Evolutionary conservation across 305 asterid species (phyloP), one percentile per base, ranked within the genome.

Genomic region (Plantago lanceolata): DNA sequence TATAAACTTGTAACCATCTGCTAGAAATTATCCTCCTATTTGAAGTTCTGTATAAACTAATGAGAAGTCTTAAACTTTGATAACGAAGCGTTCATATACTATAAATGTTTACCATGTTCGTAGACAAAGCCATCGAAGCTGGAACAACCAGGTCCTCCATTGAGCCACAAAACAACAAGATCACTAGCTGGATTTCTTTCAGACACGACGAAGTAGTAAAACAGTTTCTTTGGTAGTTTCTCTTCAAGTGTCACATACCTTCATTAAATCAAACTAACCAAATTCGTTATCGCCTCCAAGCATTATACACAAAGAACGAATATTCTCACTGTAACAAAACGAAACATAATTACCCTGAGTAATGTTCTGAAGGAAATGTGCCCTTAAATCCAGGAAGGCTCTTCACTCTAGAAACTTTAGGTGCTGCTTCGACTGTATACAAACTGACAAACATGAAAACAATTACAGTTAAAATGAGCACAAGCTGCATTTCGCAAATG

Each of bases 61-160:
- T 6, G 43, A 6, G 43, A 35, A 6, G 17, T 48, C 14, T 8
- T n/a, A n/a, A n/a, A 50, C 18, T 11, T 50, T 18, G 28, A 13
- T 18, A n/a, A 6, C 0, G 8, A 48, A 16, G 5, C 9, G 51
- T 15, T 4, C 8, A 18, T 16, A n/a, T 0, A 48, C 6, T 12
- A 50, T 18, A 17, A 48, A 20, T 50, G 13, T 20, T 53, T 66
- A 84, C 91, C 88, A 69, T 82, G 82, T 61, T 84, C 87, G 50
- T 83, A 85, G 35, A 83, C 80, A 74, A 81, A 85, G 59, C 89
- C 93, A 76, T 85, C 94, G 18, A 85, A 77, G 71, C 93, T 81
- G 17, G 93, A 85, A 72, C 89, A 83, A 48, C 89, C 89, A 16
- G 89, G 87, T 19, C 89, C 89, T 45, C 94, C 89, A 24, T 85